phyloP scores from a whole-genome alignment of 495 filamentous ascomycete genomes.

The Lentithecium fluviatile region DNA sequence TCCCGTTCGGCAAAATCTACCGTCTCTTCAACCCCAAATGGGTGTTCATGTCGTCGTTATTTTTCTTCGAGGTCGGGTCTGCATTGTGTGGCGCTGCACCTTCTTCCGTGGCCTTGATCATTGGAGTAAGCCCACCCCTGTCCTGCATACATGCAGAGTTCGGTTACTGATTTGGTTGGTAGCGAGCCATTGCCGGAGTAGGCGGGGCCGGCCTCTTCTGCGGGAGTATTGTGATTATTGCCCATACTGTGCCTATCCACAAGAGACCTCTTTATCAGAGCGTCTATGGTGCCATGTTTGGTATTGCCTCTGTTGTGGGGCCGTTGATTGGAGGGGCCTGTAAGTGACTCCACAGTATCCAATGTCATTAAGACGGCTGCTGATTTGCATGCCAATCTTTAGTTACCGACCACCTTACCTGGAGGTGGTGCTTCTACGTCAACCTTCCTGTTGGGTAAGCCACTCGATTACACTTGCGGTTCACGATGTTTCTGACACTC shows the following conservation, averaged over 20 bases:
- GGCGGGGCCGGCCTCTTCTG: constrained; percentile 80
- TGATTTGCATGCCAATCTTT: constrained; percentile 32
- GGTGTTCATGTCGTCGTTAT: constrained; percentile 66
- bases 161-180: background rate
- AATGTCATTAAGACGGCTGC: background rate
- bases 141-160: background rate
- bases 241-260: constrained; percentile 67
- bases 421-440: constrained; percentile 83
- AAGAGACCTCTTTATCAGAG: constrained; percentile 71
- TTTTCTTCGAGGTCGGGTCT: constrained; percentile 77
- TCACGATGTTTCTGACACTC: background rate
- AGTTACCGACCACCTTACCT: constrained; percentile 51
- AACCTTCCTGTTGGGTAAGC: constrained; percentile 63
- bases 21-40: constrained; percentile 70
- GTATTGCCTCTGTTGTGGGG: constrained; percentile 58
- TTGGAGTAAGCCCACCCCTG: constrained; percentile 52
- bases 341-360: background rate
- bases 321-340: constrained; percentile 18
- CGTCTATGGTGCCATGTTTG: constrained; percentile 74
- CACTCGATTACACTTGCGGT: constrained; percentile 50
- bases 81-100: constrained; percentile 76
- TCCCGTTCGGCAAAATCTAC: constrained; percentile 75
- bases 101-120: constrained; percentile 69
- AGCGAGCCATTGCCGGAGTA: constrained; percentile 74
- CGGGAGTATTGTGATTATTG: constrained; percentile 77